Conservation (phyloP, 495 filamentous ascomycete genomes). For the Daldinia decipiens region DNA sequence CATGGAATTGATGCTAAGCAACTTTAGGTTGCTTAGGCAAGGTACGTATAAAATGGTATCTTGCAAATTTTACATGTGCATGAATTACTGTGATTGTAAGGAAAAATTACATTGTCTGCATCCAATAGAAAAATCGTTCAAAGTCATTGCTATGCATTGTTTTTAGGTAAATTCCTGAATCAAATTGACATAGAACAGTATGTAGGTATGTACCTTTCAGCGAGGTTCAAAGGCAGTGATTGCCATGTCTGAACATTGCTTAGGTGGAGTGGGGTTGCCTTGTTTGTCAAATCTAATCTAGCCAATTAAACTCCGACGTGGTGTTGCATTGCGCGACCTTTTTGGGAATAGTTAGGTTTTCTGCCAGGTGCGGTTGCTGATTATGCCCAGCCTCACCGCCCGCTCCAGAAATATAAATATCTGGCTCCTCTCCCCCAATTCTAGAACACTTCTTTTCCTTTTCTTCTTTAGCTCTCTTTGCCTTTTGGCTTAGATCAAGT, state of each 20-base stretch:
- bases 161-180: background rate
- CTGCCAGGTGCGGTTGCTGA: background rate
- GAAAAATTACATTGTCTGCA: background rate
- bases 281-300: background rate
- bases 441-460: slow-evolving; percentile 39
- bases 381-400: slow-evolving; percentile 3
- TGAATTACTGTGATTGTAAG: no score
- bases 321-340: background rate
- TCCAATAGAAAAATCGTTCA: background rate
- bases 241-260: background rate
- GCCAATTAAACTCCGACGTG: background rate
- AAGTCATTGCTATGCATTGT: background rate
- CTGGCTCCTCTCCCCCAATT: background rate
- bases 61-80: no score
- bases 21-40: no score
- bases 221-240: background rate
- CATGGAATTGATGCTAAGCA: no score
- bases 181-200: background rate
- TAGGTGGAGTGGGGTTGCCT: background rate
- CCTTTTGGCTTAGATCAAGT: slow-evolving; percentile 97
- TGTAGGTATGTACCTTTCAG: background rate
- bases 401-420: background rate
- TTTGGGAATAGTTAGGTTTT: background rate
- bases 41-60: no score
- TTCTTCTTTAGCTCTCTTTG: slow-evolving; percentile 62